phyloP scores from a whole-genome alignment of 2,329 filamentous ascomycete species.

The Fusarium nygamai region DNA sequence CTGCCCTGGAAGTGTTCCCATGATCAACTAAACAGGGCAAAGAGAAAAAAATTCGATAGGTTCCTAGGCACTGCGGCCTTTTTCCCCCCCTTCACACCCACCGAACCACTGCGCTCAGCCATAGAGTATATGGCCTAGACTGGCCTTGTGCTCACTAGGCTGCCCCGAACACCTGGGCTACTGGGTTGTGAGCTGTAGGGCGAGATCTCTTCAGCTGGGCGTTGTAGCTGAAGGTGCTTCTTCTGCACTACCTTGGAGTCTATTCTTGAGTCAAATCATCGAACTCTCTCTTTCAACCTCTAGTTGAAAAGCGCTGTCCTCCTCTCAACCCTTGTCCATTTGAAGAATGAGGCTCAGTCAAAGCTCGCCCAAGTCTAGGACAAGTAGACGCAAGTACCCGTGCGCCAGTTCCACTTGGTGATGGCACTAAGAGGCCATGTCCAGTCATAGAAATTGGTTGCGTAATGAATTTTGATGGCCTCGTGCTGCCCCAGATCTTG shows the following conservation, averaged over 20 bases:
- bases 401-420: conserved; percentile 21
- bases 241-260: not conserved
- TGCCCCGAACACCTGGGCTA: conserved; percentile 14
- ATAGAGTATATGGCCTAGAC: conserved; percentile 16
- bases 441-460: conserved; percentile 28
- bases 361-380: conserved; percentile 14
- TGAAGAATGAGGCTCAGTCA: conserved; percentile 26
- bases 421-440: conserved; percentile 11
- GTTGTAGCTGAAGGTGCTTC: not conserved
- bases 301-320: not conserved
- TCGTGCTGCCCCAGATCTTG: conserved; percentile 39
- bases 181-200: not conserved
- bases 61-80: conserved; percentile 19
- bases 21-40: conserved; percentile 33
- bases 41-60: conserved; percentile 18
- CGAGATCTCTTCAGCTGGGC: not conserved
- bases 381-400: conserved; percentile 34
- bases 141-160: conserved; percentile 16
- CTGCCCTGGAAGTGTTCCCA: conserved; percentile 30
- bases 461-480: conserved; percentile 32
- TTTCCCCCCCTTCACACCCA: not conserved
- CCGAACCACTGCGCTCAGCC: conserved; percentile 8
- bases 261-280: too few species aligned
- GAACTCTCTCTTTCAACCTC: not conserved
- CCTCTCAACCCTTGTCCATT: not conserved